Evolutionary conservation across 495 filamentous ascomycete species (phyloP).

Genomic region (Ramalina peruviana): DNA sequence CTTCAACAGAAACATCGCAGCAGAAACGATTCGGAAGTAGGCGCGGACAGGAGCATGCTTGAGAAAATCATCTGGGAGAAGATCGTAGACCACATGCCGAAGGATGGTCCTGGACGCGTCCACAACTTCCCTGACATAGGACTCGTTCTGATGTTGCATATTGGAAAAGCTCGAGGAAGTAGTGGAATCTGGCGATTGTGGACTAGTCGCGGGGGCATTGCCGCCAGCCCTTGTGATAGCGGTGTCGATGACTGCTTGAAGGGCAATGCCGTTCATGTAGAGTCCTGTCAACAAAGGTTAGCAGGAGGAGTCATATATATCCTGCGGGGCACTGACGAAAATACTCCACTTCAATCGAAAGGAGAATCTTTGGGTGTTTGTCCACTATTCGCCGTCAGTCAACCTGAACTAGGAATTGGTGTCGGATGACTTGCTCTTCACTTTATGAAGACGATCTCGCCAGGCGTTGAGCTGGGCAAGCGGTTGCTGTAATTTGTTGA

Average conservation of each 20-base stretch:
- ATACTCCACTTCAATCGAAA: constrained; percentile 85
- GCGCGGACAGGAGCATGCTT: constrained; percentile 88
- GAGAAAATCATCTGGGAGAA: constrained; percentile 70
- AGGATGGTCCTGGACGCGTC: constrained; percentile 76
- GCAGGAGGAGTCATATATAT: constrained; percentile 11
- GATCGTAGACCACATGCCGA: constrained; percentile 64
- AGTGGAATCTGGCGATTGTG: constrained; percentile 27
- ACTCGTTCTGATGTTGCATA: constrained; percentile 44
- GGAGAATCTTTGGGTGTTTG: constrained; percentile 62
- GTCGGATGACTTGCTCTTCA: constrained; percentile 27
- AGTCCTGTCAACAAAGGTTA: constrained; percentile 27
- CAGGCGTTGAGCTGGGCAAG: constrained; percentile 62
- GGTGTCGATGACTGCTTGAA: constrained; percentile 90
- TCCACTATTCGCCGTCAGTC: constrained; percentile 39
- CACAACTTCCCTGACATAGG: constrained; percentile 78
- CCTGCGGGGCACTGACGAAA: constrained; percentile 37
- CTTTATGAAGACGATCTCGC: constrained; percentile 58
- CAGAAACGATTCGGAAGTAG: constrained; percentile 86
- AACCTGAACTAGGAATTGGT: background rate
- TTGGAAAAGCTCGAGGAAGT: constrained; percentile 40
- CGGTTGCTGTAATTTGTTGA: constrained; percentile 63
- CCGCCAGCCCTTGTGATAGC: constrained; percentile 57
- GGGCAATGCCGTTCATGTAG: constrained; percentile 81
- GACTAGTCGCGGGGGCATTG: constrained; percentile 26
- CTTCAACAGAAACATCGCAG: constrained; percentile 87